Evolutionary conservation across 352 stramenopile genomes (phyloP).

Genomic region (Pythium rishiriense): DNA sequence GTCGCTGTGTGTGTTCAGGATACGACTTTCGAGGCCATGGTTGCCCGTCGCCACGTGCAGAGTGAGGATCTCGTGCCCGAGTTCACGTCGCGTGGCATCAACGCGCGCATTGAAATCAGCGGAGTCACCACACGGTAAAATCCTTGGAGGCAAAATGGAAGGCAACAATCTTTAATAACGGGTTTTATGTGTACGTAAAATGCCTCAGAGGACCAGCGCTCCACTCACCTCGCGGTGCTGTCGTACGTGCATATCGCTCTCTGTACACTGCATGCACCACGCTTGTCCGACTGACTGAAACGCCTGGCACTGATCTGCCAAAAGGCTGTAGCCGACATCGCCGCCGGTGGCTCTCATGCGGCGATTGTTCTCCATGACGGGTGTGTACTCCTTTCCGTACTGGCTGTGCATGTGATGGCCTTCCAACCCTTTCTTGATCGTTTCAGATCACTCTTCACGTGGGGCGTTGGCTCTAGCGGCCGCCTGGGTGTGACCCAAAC

Average conservation of each 20-base stretch:
- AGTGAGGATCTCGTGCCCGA: conserved; percentile 58
- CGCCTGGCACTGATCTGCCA: too few relatives aligned
- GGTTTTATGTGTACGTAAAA: neutral
- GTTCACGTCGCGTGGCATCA: conserved; percentile 58
- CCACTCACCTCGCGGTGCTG: conserved; percentile 53
- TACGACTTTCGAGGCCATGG: conserved; percentile 46
- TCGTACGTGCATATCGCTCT: conserved; percentile 34
- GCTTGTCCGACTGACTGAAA: too few relatives aligned
- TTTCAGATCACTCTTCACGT: conserved; percentile 82
- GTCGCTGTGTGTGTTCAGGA: conserved; percentile 35
- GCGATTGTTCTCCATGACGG: conserved; percentile 81
- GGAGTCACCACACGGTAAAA: conserved; percentile 76
- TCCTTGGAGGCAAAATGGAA: neutral
- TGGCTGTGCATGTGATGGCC: too few relatives aligned
- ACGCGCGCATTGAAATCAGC: conserved; percentile 64
- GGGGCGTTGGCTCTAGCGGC: conserved; percentile 81
- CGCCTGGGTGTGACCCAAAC: conserved; percentile 75
- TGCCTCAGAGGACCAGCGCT: conserved; percentile 56
- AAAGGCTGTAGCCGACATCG: conserved; percentile 65
- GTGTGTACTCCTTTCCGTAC: conserved; percentile 25
- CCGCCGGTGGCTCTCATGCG: conserved; percentile 81
- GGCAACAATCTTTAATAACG: too few relatives aligned
- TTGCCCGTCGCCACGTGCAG: conserved; percentile 52
- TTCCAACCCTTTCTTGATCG: neutral
- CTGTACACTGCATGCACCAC: too few relatives aligned